Conservation (phyloP, 2,329 filamentous ascomycete species). For the Neocucurbitaria cava region DNA sequence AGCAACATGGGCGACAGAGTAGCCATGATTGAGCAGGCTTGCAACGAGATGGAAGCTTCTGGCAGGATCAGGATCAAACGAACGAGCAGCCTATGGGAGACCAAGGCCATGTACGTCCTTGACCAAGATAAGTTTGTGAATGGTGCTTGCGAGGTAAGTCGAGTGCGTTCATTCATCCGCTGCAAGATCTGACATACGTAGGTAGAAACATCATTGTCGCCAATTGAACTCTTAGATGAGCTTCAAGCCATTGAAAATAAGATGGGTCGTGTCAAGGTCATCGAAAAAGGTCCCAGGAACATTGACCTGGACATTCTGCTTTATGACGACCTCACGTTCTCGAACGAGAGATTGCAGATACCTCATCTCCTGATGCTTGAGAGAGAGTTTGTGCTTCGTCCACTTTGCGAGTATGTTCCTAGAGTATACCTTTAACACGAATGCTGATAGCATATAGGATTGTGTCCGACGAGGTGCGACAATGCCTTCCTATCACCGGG, state of each 20-base stretch:
- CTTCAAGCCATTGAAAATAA: slow-evolving; percentile 83
- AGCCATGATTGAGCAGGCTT: slow-evolving; percentile 83
- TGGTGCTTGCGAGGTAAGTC: slow-evolving; percentile 84
- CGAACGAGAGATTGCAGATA: slow-evolving; percentile 77
- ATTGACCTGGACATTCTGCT: slow-evolving; percentile 93
- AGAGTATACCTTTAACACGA: background rate
- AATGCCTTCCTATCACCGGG: slow-evolving; percentile 55
- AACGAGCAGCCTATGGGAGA: slow-evolving; percentile 93
- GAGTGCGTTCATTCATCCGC: background rate
- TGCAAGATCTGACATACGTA: slow-evolving; percentile 47
- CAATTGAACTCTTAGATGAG: slow-evolving; percentile 76
- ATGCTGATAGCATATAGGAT: slow-evolving; percentile 29
- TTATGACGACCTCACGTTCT: slow-evolving; percentile 72
- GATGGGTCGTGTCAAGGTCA: slow-evolving; percentile 80
- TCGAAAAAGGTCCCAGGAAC: slow-evolving; percentile 93
- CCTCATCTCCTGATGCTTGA: slow-evolving; percentile 88
- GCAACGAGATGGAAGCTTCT: slow-evolving; percentile 72
- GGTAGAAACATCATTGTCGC: slow-evolving; percentile 81
- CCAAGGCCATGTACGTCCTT: slow-evolving; percentile 93
- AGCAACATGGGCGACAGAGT: slow-evolving; percentile 92
- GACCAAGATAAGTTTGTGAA: slow-evolving; percentile 91
- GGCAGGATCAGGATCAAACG: slow-evolving; percentile 75
- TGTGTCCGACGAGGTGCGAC: slow-evolving; percentile 28
- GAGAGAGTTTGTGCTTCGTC: slow-evolving; percentile 90
- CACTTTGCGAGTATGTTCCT: slow-evolving; percentile 74